Base-by-base conservation (phyloP, 2,329 filamentous ascomycete species). In the Epicoccum nigrum region DNA sequence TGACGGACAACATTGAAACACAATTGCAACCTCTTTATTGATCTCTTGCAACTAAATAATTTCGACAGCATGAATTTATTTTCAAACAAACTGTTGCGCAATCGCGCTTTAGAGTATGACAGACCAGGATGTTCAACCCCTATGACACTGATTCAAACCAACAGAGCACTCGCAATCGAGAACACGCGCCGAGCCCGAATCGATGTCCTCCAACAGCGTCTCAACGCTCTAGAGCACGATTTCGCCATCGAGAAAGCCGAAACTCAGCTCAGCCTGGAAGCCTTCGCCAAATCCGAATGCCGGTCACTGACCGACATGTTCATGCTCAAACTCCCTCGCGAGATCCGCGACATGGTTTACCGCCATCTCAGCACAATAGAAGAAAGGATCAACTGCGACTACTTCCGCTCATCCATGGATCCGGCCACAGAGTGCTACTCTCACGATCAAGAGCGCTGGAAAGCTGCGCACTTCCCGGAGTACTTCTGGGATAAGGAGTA, bases 281-380 rank as follows among this genome's bases (percentile, higher is more conserved):
- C 51, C 23, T 38, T 60, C 15, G 62, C 60, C 2, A 52, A 48
- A 38, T 39, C 58, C 25, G 56, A 63, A 54, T 63, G 60, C 31
- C 32, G 41, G 2, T 23, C 46, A 2, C 39, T 64, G 4, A 54
- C 51, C 4, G 40, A 46, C 11, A 21, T 32, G 0, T 21, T 64
- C 19, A 45, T 55, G 33, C 16, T 45, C 15, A 56, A 51, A 20
- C 47, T 62, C 4, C 59, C 59, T 1, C 50, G 57, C 8, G 59
- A 62, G 27, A 27, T 62, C 2, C 59, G 61, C 7, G 59, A 64
- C n/a, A 63, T 62, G 55, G 54, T 64, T 3, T 62, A 55, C 30
- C 21, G 45, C 1, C 46, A 62, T 12, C 55, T 64, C 20, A 56
- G 45, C n/a, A 56, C 46, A 4, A 49, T 47, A 4, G 21, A 45